Evolutionary conservation across 768 basidiomycete genomes (phyloP).

Genomic region (Pleurotus salmoneostramineus): DNA sequence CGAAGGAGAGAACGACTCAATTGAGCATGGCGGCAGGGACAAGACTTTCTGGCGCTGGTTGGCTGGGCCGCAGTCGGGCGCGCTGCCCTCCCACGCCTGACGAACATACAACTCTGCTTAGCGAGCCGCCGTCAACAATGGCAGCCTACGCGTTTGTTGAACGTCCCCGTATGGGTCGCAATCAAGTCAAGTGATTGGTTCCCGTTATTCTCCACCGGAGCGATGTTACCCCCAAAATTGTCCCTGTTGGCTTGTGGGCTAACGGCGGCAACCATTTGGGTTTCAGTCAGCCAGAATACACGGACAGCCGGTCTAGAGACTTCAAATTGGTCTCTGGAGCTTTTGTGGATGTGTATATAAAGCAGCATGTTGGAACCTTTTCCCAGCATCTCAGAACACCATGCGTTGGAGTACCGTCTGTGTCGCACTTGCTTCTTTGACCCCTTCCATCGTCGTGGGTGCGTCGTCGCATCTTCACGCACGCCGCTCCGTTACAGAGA

Average conservation of each 20-base stretch:
- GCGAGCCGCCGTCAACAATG: background rate
- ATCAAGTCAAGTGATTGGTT: background rate
- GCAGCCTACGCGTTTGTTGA: no score
- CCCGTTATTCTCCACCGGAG: background rate
- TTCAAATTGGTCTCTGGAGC: background rate
- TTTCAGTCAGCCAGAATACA: background rate
- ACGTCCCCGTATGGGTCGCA: background rate
- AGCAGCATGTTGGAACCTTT: background rate
- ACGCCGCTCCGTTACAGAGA: background rate
- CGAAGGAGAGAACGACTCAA: background rate
- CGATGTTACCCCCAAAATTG: background rate
- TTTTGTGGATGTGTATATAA: background rate
- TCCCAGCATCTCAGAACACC: background rate
- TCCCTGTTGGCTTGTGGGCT: background rate
- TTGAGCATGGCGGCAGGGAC: background rate
- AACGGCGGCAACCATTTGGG: background rate
- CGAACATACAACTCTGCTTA: background rate
- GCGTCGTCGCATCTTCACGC: background rate
- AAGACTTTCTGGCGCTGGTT: background rate
- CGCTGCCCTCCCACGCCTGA: background rate
- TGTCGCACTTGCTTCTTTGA: background rate
- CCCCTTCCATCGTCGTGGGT: background rate
- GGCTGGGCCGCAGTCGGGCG: background rate
- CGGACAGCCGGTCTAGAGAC: background rate
- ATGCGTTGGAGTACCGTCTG: conserved; percentile 3